Percentiles rank a stretch among this genome's conserved stretches.
These are phyloP conservation scores for Juncus inflexus DNA, from an alignment of 176 grass and related monocot genomes.

Conservation along the genomic window DNA sequence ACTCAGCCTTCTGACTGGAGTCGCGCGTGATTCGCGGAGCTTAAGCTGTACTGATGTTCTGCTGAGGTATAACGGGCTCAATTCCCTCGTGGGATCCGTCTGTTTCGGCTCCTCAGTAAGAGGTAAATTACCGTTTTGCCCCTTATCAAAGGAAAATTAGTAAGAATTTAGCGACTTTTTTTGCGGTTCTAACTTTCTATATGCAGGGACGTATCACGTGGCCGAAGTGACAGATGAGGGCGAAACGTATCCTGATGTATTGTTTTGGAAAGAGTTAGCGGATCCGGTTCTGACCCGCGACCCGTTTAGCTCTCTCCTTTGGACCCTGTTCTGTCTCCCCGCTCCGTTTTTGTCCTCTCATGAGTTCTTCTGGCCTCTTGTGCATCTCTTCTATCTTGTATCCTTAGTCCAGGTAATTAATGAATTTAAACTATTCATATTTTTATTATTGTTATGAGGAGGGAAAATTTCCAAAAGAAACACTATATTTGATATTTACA, in stretches of 20 bases:
- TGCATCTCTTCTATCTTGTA: slow-evolving; percentile 88
- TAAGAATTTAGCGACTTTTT: background rate
- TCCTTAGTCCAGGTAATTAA: slow-evolving; percentile 79
- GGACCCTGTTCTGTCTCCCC: slow-evolving; percentile 78
- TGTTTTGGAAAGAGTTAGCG: slow-evolving; percentile 81
- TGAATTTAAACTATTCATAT: background rate
- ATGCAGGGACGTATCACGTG: slow-evolving; percentile 50
- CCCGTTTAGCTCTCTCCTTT: slow-evolving; percentile 90
- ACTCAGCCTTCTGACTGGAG: slow-evolving; percentile 64
- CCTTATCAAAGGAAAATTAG: too few relatives aligned
- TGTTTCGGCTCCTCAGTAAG: slow-evolving; percentile 67
- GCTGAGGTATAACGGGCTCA: slow-evolving; percentile 71
- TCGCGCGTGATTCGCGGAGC: slow-evolving; percentile 65
- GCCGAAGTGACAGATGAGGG: slow-evolving; percentile 50
- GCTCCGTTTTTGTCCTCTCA: slow-evolving; percentile 60
- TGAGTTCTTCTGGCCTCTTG: slow-evolving; percentile 62
- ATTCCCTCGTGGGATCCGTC: slow-evolving; percentile 74
- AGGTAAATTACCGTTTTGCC: too few relatives aligned
- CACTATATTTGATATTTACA: too few relatives aligned
- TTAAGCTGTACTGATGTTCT: slow-evolving; percentile 77
- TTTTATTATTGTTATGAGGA: background rate
- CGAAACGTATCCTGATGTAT: slow-evolving; percentile 68
- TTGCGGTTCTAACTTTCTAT: slow-evolving; percentile 17
- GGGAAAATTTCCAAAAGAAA: too few relatives aligned
- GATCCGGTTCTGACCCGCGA: slow-evolving; percentile 87